A percentile compares a stretch with the other conserved stretches of the same genome.
These are phyloP conservation scores for Ambrosia artemisiifolia DNA, from an alignment of 129 eudicot species.

Conservation along the genomic window DNA sequence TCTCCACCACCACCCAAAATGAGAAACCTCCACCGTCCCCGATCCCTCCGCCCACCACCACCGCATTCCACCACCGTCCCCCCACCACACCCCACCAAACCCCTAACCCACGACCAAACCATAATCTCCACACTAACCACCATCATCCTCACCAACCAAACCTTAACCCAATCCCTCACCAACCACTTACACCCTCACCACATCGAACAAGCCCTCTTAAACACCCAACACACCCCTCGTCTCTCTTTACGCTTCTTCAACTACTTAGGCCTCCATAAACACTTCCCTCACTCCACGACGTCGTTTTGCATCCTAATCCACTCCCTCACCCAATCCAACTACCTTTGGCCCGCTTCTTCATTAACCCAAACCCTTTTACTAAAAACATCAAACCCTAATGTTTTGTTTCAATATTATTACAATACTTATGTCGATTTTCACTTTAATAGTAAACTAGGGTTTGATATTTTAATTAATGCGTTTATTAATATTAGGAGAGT, in stretches of 20 bases:
- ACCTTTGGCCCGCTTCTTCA: conserved; percentile 87
- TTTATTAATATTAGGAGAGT: conserved; percentile 48
- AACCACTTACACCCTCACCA: conserved; percentile 52
- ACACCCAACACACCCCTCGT: conserved; percentile 53
- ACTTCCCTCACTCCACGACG: conserved; percentile 65
- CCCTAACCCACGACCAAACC: conserved; percentile 40
- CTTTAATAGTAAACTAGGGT: conserved; percentile 45
- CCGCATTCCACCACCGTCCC: conserved; percentile 8
- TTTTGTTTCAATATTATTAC: conserved; percentile 35
- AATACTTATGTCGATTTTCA: conserved; percentile 32
- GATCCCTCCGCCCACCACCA: conserved; percentile 28
- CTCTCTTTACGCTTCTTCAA: conserved; percentile 88
- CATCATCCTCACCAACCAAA: conserved; percentile 50
- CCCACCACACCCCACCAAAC: conserved; percentile 22
- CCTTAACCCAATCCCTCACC: conserved; percentile 49
- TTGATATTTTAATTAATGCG: conserved; percentile 66
- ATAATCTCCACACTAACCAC: conserved; percentile 40
- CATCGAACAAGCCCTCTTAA: conserved; percentile 55
- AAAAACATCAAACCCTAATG: conserved; percentile 28
- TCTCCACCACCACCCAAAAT: conserved; percentile 23
- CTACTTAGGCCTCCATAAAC: conserved; percentile 70
- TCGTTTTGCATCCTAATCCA: conserved; percentile 84
- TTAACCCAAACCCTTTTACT: conserved; percentile 57
- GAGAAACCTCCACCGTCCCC: conserved; percentile 39
- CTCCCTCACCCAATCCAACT: conserved; percentile 49